These are phyloP conservation scores for Periconia sp. DNA, from an alignment of 2,329 filamentous ascomycete species.

Conservation along the genomic window DNA sequence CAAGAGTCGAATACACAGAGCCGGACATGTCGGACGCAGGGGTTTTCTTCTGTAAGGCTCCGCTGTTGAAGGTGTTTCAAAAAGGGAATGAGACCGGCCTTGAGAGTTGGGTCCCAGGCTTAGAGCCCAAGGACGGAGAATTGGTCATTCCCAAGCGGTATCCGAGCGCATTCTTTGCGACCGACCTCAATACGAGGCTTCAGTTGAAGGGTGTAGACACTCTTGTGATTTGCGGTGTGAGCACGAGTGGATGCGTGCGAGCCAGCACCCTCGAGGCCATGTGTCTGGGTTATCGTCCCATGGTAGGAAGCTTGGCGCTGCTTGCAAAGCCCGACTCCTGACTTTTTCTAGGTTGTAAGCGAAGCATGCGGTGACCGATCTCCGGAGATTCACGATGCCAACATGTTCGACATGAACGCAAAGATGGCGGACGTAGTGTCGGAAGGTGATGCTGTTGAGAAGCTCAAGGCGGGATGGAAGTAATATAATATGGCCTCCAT, in stretches of 20 bases:
- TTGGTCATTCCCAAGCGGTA: conserved; percentile 52
- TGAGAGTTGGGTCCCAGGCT: conserved; percentile 46
- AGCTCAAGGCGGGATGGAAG: conserved; percentile 46
- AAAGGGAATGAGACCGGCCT: conserved; percentile 49
- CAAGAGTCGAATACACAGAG: conserved; percentile 51
- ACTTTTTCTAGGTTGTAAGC: conserved; percentile 47
- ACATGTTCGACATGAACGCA: conserved; percentile 54
- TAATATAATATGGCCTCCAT: too few relatives aligned
- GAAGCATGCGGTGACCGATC: conserved; percentile 55
- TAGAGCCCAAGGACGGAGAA: conserved; percentile 46
- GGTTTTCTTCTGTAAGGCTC: conserved; percentile 52
- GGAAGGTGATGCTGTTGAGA: conserved; percentile 50
- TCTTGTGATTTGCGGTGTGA: conserved; percentile 55
- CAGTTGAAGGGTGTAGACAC: conserved; percentile 50
- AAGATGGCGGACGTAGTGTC: conserved; percentile 56
- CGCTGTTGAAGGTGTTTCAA: conserved; percentile 51
- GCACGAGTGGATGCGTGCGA: conserved; percentile 56
- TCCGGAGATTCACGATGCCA: conserved; percentile 52
- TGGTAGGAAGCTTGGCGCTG: too few relatives aligned
- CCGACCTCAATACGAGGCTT: conserved; percentile 50
- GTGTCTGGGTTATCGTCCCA: conserved; percentile 52
- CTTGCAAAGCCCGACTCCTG: background rate
- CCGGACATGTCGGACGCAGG: conserved; percentile 55
- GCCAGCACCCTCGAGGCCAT: conserved; percentile 54
- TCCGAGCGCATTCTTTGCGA: conserved; percentile 55